Conservation (phyloP, 495 filamentous ascomycete genomes). For the Annulohypoxylon bovei region DNA sequence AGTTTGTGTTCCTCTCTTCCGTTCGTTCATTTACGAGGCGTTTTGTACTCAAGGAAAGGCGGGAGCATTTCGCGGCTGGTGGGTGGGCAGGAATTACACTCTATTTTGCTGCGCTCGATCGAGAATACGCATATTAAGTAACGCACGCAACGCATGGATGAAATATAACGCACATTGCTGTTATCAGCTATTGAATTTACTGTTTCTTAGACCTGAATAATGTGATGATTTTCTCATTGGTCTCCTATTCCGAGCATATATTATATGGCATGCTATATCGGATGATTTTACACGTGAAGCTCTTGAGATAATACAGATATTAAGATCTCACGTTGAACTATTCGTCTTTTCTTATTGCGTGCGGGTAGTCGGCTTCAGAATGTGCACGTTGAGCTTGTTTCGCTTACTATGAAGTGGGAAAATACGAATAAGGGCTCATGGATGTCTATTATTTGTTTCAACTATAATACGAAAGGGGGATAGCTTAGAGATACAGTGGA, state of each 20-base stretch:
- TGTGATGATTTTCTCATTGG: not conserved
- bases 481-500: not conserved
- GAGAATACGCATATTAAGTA: conserved; percentile 32
- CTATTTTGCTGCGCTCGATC: conserved; percentile 30
- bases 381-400: not conserved
- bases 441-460: not conserved
- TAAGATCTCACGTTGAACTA: not conserved
- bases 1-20: conserved; percentile 16
- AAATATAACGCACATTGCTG: conserved; percentile 34
- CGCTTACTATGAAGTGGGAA: not conserved
- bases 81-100: conserved; percentile 26
- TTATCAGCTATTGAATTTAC: not conserved
- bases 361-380: not conserved
- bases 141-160: conserved; percentile 30
- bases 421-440: not conserved
- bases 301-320: not conserved
- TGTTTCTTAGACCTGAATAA: not conserved
- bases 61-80: conserved; percentile 38
- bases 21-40: conserved; percentile 42
- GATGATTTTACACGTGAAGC: not conserved
- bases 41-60: conserved; percentile 27
- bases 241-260: not conserved
- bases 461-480: not conserved
- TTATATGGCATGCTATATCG: not conserved
- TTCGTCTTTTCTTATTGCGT: not conserved